A percentile compares a stretch with the other conserved stretches of the same genome.
phyloP scores from a whole-genome alignment of 31 red algal species.

The Porphyra umbilicalis region DNA sequence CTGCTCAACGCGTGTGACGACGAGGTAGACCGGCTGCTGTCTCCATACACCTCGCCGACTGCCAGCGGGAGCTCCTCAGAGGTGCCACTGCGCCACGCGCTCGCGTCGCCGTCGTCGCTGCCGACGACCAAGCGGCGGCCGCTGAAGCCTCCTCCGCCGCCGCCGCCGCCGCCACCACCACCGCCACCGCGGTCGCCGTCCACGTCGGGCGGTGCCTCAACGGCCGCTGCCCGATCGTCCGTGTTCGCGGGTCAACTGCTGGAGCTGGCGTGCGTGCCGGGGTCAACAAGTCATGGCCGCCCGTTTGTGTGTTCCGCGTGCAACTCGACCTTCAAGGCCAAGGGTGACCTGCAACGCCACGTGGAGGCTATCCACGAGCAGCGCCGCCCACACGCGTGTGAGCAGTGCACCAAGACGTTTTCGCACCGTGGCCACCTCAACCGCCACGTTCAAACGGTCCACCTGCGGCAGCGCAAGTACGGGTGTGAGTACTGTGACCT shows the following conservation, averaged over 20 bases:
- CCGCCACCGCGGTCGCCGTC: neutral
- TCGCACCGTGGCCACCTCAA: slow-evolving; percentile 48
- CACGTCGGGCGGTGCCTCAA: neutral
- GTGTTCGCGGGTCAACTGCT: neutral
- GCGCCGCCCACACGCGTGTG: slow-evolving; percentile 23
- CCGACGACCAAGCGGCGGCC: too few species aligned
- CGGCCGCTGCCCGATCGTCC: neutral
- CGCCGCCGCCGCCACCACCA: neutral
- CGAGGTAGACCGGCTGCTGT: neutral
- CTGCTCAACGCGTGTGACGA: neutral
- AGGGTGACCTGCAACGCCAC: neutral
- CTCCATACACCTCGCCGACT: neutral
- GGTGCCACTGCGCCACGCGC: neutral
- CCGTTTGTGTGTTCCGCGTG: neutral
- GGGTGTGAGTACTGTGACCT: slow-evolving; percentile 19
- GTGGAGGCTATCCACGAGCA: neutral
- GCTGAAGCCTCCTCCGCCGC: too few species aligned
- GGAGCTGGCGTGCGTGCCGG: neutral
- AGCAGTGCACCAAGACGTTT: slow-evolving; percentile 27
- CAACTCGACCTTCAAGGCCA: neutral
- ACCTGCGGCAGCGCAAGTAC: slow-evolving; percentile 50
- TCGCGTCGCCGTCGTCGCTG: neutral
- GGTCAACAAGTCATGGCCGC: neutral
- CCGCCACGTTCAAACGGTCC: slow-evolving; percentile 55
- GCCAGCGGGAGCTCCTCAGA: neutral